Percentiles rank a stretch among this genome's conserved stretches.
Conservation (phyloP, 345 rosid species). For the Sapria himalayana region DNA sequence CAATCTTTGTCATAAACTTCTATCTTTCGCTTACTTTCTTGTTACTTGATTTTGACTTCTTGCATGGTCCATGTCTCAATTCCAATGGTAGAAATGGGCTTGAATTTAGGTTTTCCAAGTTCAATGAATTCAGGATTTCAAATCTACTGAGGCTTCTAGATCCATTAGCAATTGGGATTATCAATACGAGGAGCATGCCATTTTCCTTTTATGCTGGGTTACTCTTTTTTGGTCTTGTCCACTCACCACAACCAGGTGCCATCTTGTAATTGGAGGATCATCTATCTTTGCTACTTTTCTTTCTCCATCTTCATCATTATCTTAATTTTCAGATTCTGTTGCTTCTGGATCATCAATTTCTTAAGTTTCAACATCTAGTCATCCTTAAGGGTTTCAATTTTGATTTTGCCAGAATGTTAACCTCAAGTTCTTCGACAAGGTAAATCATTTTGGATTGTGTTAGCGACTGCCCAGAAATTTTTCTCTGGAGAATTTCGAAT, state of each 20-base stretch:
- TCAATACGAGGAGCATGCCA: conserved; percentile 65
- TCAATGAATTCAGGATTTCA: conserved; percentile 63
- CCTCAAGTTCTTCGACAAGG: conserved; percentile 28
- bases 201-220: conserved; percentile 82
- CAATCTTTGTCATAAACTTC: too few relatives aligned
- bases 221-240: conserved; percentile 66
- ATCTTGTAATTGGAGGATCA: conserved; percentile 53
- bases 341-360: conserved; percentile 81
- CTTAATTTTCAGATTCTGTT: conserved; percentile 75
- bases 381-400: conserved; percentile 58
- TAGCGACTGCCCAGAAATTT: conserved; percentile 31
- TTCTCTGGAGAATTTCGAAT: conserved; percentile 26
- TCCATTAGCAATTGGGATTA: conserved; percentile 68
- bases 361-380: conserved; percentile 80
- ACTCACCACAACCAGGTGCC: conserved; percentile 76
- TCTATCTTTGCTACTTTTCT: conserved; percentile 77
- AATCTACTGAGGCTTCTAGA: conserved; percentile 67
- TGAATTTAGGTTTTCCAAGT: conserved; percentile 44
- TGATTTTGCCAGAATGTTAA: conserved; percentile 24
- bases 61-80: conserved; percentile 95
- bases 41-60: conserved; percentile 57
- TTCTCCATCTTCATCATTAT: conserved; percentile 85
- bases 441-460: conserved; percentile 20
- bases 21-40: too few relatives aligned
- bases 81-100: conserved; percentile 67